Conservation (phyloP, 495 filamentous ascomycete genomes). For the Peziza echinospora region DNA sequence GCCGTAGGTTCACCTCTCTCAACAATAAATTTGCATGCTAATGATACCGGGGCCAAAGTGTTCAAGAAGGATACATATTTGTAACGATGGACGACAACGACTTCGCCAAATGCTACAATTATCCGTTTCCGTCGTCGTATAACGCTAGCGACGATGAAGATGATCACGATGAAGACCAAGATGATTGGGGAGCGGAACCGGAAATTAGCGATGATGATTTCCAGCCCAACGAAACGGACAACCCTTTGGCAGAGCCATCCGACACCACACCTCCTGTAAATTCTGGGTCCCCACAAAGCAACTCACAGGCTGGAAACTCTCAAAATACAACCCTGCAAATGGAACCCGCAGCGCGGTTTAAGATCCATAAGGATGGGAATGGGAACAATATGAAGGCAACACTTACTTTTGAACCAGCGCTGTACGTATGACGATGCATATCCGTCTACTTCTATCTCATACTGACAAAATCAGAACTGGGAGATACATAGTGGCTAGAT, state of each 20-base stretch:
- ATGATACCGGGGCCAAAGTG: constrained; percentile 30
- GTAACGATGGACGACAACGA: constrained; percentile 65
- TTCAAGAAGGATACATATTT: constrained; percentile 87
- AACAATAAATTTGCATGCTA: constrained; percentile 6
- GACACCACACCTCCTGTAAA: neutral
- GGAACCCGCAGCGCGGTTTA: constrained; percentile 27
- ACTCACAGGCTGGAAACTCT: neutral
- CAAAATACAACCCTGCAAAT: constrained; percentile 8
- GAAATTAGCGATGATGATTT: constrained; percentile 1
- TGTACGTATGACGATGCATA: too few relatives aligned
- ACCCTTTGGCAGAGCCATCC: neutral
- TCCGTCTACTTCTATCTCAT: too few relatives aligned
- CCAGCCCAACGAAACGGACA: neutral
- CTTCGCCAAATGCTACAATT: constrained; percentile 48
- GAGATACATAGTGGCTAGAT: constrained; percentile 16
- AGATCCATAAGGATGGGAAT: constrained; percentile 51
- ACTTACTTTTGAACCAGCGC: constrained; percentile 66
- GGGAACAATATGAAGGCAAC: constrained; percentile 43
- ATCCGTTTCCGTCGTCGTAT: constrained; percentile 44
- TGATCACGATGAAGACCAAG: constrained; percentile 8
- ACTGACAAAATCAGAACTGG: constrained; percentile 12
- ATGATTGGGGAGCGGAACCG: neutral
- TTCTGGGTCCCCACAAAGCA: neutral
- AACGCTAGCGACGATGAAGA: constrained; percentile 8
- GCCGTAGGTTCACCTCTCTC: constrained; percentile 47